Conservation (phyloP, 1,139 yeast species). For the Sporopachydermia cereana region DNA sequence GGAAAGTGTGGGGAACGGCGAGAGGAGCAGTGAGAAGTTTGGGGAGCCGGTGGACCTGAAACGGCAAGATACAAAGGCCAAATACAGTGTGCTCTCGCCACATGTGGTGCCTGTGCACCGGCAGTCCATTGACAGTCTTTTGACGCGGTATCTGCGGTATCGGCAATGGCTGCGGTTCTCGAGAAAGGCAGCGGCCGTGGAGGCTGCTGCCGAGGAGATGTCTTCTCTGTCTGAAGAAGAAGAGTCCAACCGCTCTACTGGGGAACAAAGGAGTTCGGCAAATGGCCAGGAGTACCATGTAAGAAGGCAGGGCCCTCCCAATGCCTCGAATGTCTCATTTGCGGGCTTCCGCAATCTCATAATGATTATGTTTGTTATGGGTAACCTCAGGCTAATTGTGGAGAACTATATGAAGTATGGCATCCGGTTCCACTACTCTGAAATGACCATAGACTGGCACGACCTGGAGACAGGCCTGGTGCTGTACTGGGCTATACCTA, state of each 20-base stretch:
- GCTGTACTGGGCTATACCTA: slow-evolving; percentile 23
- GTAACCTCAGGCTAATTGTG: slow-evolving; percentile 27
- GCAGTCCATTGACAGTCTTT: background rate
- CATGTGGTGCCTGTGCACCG: slow-evolving; percentile 5
- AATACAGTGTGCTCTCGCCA: background rate
- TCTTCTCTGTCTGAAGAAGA: background rate
- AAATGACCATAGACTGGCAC: slow-evolving; percentile 22
- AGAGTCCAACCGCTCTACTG: background rate
- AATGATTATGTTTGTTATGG: slow-evolving; percentile 26
- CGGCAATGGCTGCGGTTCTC: background rate
- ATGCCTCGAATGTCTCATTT: slow-evolving; percentile 9
- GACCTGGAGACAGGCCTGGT: slow-evolving; percentile 20
- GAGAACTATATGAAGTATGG: slow-evolving; percentile 28
- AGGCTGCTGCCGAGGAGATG: background rate
- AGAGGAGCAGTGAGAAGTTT: too few species aligned
- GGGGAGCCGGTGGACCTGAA: background rate
- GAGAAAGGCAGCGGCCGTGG: background rate
- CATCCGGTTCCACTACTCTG: slow-evolving; percentile 21
- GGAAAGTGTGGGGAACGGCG: too few species aligned
- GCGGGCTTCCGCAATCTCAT: slow-evolving; percentile 30
- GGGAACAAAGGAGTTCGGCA: background rate
- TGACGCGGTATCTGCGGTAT: background rate
- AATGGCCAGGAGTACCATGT: background rate
- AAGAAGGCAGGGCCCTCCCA: background rate
- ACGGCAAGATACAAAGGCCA: background rate